Evolutionary conservation across 441 rosid genomes (phyloP).

Genomic region (Bocquillonia castaneifolia): DNA sequence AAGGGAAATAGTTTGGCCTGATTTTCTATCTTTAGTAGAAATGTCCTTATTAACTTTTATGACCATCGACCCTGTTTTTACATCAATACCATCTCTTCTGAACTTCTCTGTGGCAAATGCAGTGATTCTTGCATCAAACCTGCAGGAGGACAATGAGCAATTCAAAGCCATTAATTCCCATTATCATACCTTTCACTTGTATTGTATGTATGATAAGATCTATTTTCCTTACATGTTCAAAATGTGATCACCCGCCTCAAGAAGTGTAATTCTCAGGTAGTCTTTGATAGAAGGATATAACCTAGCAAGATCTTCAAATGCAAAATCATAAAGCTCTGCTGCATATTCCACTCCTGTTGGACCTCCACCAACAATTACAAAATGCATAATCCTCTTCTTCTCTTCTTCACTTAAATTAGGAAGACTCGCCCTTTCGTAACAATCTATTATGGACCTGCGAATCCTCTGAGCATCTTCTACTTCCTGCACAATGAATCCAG

Average conservation of each 20-base stretch:
- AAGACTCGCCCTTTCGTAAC: slow-evolving; percentile 84
- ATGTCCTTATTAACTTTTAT: slow-evolving; percentile 75
- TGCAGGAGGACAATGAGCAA: slow-evolving; percentile 15
- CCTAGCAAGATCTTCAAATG: slow-evolving; percentile 67
- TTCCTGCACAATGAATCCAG: slow-evolving; percentile 48
- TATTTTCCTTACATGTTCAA: slow-evolving; percentile 81
- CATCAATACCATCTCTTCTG: slow-evolving; percentile 79
- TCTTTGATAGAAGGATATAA: slow-evolving; percentile 67
- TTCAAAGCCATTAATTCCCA: neutral
- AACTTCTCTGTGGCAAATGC: slow-evolving; percentile 89
- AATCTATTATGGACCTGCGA: slow-evolving; percentile 72
- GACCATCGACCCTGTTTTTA: slow-evolving; percentile 89
- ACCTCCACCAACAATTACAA: slow-evolving; percentile 97
- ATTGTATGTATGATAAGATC: no score
- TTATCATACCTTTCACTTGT: no score
- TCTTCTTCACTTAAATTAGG: slow-evolving; percentile 85
- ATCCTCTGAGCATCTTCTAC: slow-evolving; percentile 95
- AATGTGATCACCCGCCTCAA: slow-evolving; percentile 92
- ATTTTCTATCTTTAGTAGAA: slow-evolving; percentile 59
- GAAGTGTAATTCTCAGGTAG: slow-evolving; percentile 65
- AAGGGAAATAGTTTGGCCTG: slow-evolving; percentile 46
- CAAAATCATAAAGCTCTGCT: slow-evolving; percentile 92
- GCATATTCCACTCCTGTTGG: slow-evolving; percentile 99
- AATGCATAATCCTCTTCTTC: slow-evolving; percentile 79
- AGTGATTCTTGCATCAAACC: slow-evolving; percentile 99